Conservation (phyloP, 768 basidiomycete genomes). For the Collybiopsis luxurians region DNA sequence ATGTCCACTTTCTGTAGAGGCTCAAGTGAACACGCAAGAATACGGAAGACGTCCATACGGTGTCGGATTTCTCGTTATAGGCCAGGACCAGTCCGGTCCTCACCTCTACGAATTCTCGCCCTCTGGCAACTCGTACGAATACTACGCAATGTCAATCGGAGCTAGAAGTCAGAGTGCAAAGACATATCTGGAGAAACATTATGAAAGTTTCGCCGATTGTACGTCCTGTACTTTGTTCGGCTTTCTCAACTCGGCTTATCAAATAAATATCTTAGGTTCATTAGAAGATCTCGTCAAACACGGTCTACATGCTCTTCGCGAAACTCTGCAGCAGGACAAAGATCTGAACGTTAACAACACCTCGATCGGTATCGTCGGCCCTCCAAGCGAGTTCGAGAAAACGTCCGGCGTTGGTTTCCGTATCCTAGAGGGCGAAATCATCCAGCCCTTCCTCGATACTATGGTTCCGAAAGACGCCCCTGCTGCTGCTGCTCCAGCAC, state of each 20-base stretch:
- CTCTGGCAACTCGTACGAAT: conserved; percentile 95
- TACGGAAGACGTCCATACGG: conserved; percentile 97
- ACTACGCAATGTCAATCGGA: conserved; percentile 98
- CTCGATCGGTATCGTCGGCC: conserved; percentile 89
- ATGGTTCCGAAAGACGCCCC: conserved; percentile 72
- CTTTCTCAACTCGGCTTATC: neutral
- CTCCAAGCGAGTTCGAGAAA: conserved; percentile 57
- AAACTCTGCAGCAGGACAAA: conserved; percentile 98
- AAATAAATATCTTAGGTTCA: conserved; percentile 46
- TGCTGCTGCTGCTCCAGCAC: conserved; percentile 34
- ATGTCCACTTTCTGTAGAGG: conserved; percentile 53
- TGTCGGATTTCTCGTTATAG: conserved; percentile 97
- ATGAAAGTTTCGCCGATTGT: conserved; percentile 85
- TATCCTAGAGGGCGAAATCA: conserved; percentile 80
- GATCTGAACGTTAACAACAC: conserved; percentile 93
- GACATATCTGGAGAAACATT: conserved; percentile 96
- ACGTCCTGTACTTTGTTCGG: conserved; percentile 4
- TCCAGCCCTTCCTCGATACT: conserved; percentile 70
- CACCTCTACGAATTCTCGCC: conserved; percentile 99
- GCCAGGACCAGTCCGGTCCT: conserved; percentile 93
- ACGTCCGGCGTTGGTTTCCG: conserved; percentile 61
- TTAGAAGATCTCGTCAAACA: conserved; percentile 89
- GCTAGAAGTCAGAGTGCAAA: conserved; percentile 98
- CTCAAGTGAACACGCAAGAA: conserved; percentile 98
- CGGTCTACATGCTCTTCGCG: conserved; percentile 91